Conservation (phyloP, 2,329 filamentous ascomycete species). For the Colletotrichum godetiae region DNA sequence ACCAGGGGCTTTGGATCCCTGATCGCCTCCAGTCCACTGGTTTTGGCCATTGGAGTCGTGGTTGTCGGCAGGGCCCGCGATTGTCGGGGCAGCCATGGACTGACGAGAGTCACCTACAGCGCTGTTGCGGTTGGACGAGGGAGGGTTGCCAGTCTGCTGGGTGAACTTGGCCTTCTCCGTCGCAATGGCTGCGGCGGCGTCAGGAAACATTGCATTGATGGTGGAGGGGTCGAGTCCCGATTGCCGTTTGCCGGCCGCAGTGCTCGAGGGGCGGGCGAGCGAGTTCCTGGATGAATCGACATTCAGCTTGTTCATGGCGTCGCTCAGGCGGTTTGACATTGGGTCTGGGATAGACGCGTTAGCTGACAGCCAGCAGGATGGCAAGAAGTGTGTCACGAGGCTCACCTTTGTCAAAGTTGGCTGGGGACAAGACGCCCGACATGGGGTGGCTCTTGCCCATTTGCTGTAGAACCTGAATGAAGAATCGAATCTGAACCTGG, state of each 20-base stretch:
- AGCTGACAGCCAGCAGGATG: constrained; percentile 37
- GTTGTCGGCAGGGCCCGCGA: constrained; percentile 75
- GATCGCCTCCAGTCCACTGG: constrained; percentile 74
- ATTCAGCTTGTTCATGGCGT: constrained; percentile 95
- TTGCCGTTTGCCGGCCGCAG: constrained; percentile 86
- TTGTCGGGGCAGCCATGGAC: constrained; percentile 80
- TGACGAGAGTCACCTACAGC: constrained; percentile 79
- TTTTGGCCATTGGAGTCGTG: constrained; percentile 71
- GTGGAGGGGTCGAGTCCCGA: constrained; percentile 93
- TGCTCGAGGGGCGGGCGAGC: constrained; percentile 81
- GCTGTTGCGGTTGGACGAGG: constrained; percentile 94
- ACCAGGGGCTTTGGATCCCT: constrained; percentile 77
- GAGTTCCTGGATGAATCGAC: constrained; percentile 90
- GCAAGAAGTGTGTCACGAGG: background rate
- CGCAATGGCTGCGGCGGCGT: constrained; percentile 97
- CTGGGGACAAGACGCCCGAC: constrained; percentile 93
- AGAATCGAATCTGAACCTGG: constrained; percentile 98
- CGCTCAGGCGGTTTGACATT: constrained; percentile 94
- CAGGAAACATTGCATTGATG: constrained; percentile 99
- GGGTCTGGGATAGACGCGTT: constrained; percentile 72
- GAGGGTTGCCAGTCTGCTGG: constrained; percentile 90
- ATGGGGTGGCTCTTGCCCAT: constrained; percentile 99
- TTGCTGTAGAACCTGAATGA: constrained; percentile 97
- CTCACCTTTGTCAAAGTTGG: constrained; percentile 95
- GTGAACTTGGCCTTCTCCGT: constrained; percentile 98